Base-by-base conservation (phyloP, 192 early-diverging fungal genomes). In the Rhizophagus prolifer region DNA sequence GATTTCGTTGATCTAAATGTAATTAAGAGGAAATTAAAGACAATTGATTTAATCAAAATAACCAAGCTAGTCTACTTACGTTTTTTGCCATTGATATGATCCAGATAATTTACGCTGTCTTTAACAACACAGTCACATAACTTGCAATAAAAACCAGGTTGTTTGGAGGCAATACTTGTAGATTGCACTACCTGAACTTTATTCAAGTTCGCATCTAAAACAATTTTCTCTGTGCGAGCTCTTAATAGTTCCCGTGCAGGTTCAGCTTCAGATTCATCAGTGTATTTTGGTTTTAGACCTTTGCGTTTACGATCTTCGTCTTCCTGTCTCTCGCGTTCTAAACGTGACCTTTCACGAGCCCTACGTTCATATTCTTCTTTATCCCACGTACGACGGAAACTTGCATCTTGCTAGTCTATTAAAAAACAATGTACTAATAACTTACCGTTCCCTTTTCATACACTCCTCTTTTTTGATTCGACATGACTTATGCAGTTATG, bases 131-230 rank as follows among this genome's bases (percentile, higher is more conserved):
- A 89, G 72, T 97, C 94, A 76, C 97, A 97, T 3, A 87, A 85
- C 79, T 93, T 90, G 82, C 97, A 98, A 75, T 94, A 95, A 80
- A 94, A 98, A 23, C 97, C 97, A 6, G 97, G 94, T 78, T 94
- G 92, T 64, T 88, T 87, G 50, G 87, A 78, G 1, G 85, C 86
- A 60, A 77, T 70, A 36, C 80, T 81, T 3, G 81, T 81, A 5
- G 83, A 81, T 68, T 92, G 87, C 3, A 97, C 93, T 21, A 97
- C 88, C 75, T 93, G 90, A 2, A 90, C 92, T 77, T 94, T 96
- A 76, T 94, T 94, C 9, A 97, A 82, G 75, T 91, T 91, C 9
- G 85, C 82, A 47, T 91, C 90, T 2, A 97, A 82, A 61, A 94
- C 87, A 10, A 97, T 74, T 50, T 87, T 81, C 58, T 88, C 87